Evolutionary conservation across 176 grass and related monocot species (phyloP), one percentile per base, ranked within the genome.

Genomic region (Poa pratensis): DNA sequence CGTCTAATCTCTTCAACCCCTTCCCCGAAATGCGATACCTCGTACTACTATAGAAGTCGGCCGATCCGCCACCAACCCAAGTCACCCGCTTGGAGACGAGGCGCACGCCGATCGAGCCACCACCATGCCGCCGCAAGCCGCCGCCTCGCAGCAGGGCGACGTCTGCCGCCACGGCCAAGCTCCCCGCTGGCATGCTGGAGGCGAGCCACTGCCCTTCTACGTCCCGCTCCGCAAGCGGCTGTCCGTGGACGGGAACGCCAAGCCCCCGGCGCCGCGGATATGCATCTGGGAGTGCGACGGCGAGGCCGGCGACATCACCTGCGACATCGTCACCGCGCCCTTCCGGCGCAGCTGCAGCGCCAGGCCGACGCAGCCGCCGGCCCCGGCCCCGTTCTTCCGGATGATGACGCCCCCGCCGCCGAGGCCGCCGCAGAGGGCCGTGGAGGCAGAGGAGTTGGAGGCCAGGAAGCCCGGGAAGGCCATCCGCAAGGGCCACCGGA

Each of bases 281-380:
- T 95, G 90, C 91, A 95, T 95, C 83, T 95, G 93, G 93, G 93
- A 95, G 81, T 95, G 84, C 26, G 93, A 95, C 64, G 88, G 86
- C 80, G 93, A 95, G 80, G 93, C 90, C 62, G 90, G 93, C 12
- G 90, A 92, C 86, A 95, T 95, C 76, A 95, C 93, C 30, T 93
- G 90, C 73, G 88, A 95, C 63, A 92, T 95, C 79, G 76, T 95
- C 66, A 80, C 89, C 55, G 79, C 90, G 62, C 83, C 90, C 22
- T 48, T 85, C 54, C 86, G 76, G 9, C 84, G 88, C 53, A 87
- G 80, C 87, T 82, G 88, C 88, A 84, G 77, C 63, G 85, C 84
- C 27, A 79, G 76, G 80, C 59, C 83, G 68, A 65, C 86, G 87
- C 51, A 13, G 26, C 20, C 69, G 30, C 71, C 75, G 13, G 58